phyloP scores from a whole-genome alignment of 805 yeast species.

The Saturnispora silvae region DNA sequence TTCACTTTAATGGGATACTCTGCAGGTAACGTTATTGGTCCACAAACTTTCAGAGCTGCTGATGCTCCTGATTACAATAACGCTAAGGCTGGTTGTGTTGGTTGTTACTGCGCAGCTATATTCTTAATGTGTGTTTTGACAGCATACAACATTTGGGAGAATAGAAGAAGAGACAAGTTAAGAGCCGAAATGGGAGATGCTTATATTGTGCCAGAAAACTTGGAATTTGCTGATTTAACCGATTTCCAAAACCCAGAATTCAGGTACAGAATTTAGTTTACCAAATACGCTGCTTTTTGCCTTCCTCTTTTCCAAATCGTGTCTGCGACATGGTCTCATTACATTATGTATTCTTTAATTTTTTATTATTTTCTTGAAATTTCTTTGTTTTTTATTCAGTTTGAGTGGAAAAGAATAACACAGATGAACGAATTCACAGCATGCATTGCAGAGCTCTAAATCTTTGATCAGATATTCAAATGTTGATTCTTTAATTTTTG shows the following conservation, averaged over 20 bases:
- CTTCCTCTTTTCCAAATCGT: no score
- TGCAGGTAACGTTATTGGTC: constrained; percentile 64
- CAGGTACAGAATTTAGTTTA: no score
- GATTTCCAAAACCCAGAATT: constrained; percentile 18
- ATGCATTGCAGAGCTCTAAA: no score
- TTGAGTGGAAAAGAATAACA: no score
- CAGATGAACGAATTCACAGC: no score
- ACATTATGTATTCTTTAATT: no score
- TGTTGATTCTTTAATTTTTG: no score
- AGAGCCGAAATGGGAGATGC: constrained; percentile 9
- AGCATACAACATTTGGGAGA: constrained; percentile 14
- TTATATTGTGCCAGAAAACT: constrained; percentile 7
- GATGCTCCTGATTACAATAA: constrained; percentile 52
- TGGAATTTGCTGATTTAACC: constrained; percentile 16
- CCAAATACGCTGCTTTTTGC: no score
- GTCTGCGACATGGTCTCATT: no score
- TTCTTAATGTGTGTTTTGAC: constrained; percentile 13
- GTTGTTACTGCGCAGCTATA: constrained; percentile 19
- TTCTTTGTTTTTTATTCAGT: no score
- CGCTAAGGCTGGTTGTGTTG: constrained; percentile 38
- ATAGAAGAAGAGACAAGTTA: constrained; percentile 11
- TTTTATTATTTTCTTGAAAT: no score
- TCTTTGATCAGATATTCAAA: no score
- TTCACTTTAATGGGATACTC: constrained; percentile 54
- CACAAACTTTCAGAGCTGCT: constrained; percentile 50